Percentiles rank a stretch among this genome's conserved stretches.
phyloP scores from a whole-genome alignment of 225 moss, liverwort and hornwort species.

The Sphagnum contortum region DNA sequence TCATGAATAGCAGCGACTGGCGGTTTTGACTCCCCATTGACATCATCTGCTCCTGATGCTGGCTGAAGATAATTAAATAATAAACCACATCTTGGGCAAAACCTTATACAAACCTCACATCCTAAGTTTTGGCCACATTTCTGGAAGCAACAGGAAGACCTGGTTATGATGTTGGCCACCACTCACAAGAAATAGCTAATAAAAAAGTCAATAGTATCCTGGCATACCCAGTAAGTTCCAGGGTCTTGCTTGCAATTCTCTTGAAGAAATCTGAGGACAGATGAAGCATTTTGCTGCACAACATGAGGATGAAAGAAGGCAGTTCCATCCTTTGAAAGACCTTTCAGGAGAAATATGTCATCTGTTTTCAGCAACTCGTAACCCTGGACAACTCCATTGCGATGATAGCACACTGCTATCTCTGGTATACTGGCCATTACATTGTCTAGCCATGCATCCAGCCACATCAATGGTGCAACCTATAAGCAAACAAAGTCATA shows the following conservation, averaged over 20 bases:
- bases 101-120: too few species aligned
- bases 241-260: constrained; percentile 99
- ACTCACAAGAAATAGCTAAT: too few species aligned
- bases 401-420: constrained; percentile 91
- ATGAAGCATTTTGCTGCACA: constrained; percentile 90
- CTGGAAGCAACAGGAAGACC: too few species aligned
- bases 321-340: constrained; percentile 83
- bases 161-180: too few species aligned
- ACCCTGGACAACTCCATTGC: constrained; percentile 93
- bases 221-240: constrained; percentile 88
- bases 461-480: constrained; percentile 94
- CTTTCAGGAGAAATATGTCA: constrained; percentile 91
- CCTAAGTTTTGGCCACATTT: too few species aligned
- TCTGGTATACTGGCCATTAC: constrained; percentile 99
- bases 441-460: constrained; percentile 98
- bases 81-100: too few species aligned
- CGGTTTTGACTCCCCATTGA: too few species aligned
- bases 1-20: too few species aligned
- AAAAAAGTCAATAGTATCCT: too few species aligned
- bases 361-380: constrained; percentile 96
- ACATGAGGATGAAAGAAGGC: constrained; percentile 94
- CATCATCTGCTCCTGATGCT: too few species aligned
- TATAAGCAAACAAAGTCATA: constrained; percentile 15
- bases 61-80: too few species aligned
- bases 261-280: constrained; percentile 79